A percentile compares a stretch with the other conserved stretches of the same genome.
Evolutionary conservation across 2,329 filamentous ascomycete genomes (phyloP).

Genomic region (Sporothrix euskadiensis): DNA sequence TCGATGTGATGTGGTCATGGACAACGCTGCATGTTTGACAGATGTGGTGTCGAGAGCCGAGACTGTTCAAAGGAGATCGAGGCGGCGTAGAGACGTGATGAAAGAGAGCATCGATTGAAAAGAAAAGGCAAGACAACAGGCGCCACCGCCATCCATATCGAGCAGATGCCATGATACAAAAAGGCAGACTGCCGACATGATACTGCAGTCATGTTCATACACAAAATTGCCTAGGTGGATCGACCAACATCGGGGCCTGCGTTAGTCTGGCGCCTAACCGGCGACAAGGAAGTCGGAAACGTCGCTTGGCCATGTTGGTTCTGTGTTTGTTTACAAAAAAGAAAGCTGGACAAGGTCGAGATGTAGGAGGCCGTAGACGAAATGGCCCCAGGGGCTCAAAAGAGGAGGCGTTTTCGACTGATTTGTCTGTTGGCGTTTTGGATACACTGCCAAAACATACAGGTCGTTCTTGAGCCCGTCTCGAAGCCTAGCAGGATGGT

Average conservation of each 20-base stretch:
- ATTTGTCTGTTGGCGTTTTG: background rate
- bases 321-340: background rate
- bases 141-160: background rate
- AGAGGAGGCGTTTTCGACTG: no score
- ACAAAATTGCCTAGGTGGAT: background rate
- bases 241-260: background rate
- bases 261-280: background rate
- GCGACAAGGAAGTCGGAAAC: background rate
- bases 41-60: background rate
- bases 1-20: background rate
- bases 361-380: background rate
- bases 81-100: background rate
- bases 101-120: background rate
- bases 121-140: background rate
- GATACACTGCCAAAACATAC: background rate
- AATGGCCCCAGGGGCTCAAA: background rate
- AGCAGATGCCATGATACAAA: background rate
- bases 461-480: background rate
- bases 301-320: background rate
- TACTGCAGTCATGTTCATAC: background rate
- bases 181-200: background rate
- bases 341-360: background rate
- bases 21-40: background rate
- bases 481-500: background rate
- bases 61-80: background rate